Evolutionary conservation across 805 yeast genomes (phyloP), one percentile per base, ranked within the genome.

Genomic region (Wickerhamiella sergipiensis): DNA sequence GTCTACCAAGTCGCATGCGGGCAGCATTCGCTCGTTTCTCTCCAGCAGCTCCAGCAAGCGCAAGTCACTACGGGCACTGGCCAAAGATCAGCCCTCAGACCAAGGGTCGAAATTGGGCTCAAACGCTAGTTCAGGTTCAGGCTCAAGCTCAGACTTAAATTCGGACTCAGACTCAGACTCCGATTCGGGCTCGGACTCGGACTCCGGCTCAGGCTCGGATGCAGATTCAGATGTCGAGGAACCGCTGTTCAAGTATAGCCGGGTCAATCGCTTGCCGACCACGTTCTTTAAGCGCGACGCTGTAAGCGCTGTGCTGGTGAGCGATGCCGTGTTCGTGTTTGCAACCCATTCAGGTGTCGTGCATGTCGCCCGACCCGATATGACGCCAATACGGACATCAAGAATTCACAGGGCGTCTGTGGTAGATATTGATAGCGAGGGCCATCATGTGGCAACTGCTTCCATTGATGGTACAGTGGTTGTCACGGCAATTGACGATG

Each of bases 401-500:
- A 78, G 86, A 57, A 88, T 90, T 0, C 95, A 94, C 60, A 73
- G 85, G 46, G 88, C 97, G 0, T 86, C 96, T 0, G 77, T 92
- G 1, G 67, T 89, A 43, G 77, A 86, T 0, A 72, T 87, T 0
- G 77, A 80, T 50, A 40, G 48, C 45, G 94, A 86, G 60, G 92
- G 94, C 0, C 66, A 66, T 8, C 79, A 74, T 59, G 78, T 92
- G 53, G 94, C 92, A 0, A 81, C 95, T 0, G 95, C 89, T 0
- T 87, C 97, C 0, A 81, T 90, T 71, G 98, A 92, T 63, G 98
- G 98, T 0, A 84, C 95, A 0, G 83, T 90, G 0, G 87, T 87
- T 1, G 76, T 87, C 4, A 92, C 95, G 0, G 76, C 88, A 1
- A 68, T 85, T 1, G 52, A 56, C 1, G 84, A 82, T 55, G 77